Base-by-base conservation (phyloP, 768 basidiomycete species). In the Arthromyces matolae region DNA sequence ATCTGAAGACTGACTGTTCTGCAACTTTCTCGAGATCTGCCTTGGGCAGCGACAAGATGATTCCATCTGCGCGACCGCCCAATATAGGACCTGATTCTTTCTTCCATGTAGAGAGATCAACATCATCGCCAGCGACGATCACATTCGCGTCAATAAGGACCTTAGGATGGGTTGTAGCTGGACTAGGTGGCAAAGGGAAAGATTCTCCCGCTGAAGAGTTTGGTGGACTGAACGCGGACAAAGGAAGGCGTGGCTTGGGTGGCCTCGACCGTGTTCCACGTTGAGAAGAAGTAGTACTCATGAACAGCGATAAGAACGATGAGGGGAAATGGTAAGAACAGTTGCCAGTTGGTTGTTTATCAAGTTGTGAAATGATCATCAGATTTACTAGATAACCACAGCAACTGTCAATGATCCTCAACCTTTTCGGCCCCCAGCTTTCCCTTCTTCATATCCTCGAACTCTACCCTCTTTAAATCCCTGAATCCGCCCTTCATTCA, bases 201-300 rank as follows among this genome's bases (percentile, higher is more conserved):
- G 69, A 68, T 36, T 89, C 87, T 16, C 75, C 76, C 0, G 80
- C 77, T 43, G 83, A 81, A 4, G 83, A 73, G 65, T 77, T 85
- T 20, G 86, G 84, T 0, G 86, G 80, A 22, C 73, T 78, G 63
- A 92, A 92, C 0, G 81, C 89, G 9, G 88, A 89, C 20, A 82
- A 63, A 0, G 89, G 88, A 10, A 93, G 79, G 37, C 74, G 77
- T 7, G 89, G 90, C 4, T 83, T 78, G 18, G 78, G 70, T 58
- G 84, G 81, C 54, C 83, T 78, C 10, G 66, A 56, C 14, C 66
- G 66, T 46, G 75, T 66, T 34, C 72, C 69, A 23, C 68, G 67
- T 13, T 63, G 57, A 20, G 59, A 47, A 34, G 59, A 51, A 20
- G 51, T 50, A 36, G 56, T 34, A 24, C 27, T 44, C 49, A 51